Evolutionary conservation across 345 rosid species (phyloP), one percentile per base, ranked within the genome.

Genomic region (Ailanthus altissimus): DNA sequence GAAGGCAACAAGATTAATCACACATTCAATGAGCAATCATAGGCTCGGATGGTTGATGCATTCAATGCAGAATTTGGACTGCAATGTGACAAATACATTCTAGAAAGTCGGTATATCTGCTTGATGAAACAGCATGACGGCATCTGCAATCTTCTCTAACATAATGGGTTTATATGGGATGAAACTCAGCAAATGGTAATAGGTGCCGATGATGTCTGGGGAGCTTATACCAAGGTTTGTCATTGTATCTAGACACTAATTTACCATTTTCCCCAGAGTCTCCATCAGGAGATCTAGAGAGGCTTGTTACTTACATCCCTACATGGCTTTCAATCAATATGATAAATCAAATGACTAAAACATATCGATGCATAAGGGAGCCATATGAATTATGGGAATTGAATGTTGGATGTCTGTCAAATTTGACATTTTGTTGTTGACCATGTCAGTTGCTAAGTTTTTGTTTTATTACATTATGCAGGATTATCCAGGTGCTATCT

Each of bases 81-180:
- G 75, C 77, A 79, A 59, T 85, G 82, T 64, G 86, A 89, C 82
- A 88, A 83, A 84, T 79, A 74, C 72, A 78, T 61, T 77, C 66
- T 94, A 50, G 92, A 92, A 78, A 80, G 79, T 28, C 94, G 84
- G 67, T 92, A 83, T 64, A 68, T 81, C 49, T 71, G 68, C 81
- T 75, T 94, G 89, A 85, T 89, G 94, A 88, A 88, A 80, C 90
- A 89, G 82, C 85, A 87, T 38, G 84, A 90, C 0, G 86, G 85
- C 57, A 85, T 92, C 67, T 83, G 77, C 82, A 76, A 43, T 77
- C 85, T 94, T 78, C 91, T 91, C 50, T 80, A 72, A 82, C 83
- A 81, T 14, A 38, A 26, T 60, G 92, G 89, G 56, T 92, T 94
- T 65, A 16, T 81, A 63, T 94, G 93, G 96, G 91, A 90, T 81